A percentile compares a stretch with the other conserved stretches of the same genome.
phyloP scores from a whole-genome alignment of 495 filamentous ascomycete genomes.

The Penicillium soppii region DNA sequence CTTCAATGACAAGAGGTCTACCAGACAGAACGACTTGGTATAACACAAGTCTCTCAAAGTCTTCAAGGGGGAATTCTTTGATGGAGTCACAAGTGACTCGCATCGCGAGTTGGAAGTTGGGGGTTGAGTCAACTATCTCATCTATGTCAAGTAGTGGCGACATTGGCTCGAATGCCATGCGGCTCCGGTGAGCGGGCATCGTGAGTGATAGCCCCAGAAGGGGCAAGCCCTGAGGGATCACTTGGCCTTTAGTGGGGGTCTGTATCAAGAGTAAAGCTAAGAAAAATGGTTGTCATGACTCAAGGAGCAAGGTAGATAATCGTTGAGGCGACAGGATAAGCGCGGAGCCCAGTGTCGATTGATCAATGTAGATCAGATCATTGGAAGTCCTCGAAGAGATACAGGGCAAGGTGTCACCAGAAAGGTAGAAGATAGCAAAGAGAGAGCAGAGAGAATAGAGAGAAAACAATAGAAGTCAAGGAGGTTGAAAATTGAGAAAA shows the following conservation, averaged over 20 bases:
- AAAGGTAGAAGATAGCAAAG: no score
- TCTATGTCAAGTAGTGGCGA: conserved; percentile 77
- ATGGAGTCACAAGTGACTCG: conserved; percentile 75
- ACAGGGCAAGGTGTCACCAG: no score
- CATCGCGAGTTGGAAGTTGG: conserved; percentile 80
- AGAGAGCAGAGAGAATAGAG: neutral
- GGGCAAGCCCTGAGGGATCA: neutral
- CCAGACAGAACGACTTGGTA: conserved; percentile 79
- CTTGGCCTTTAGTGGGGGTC: neutral
- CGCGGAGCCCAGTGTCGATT: no score
- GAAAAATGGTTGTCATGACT: neutral
- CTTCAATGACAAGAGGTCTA: conserved; percentile 82
- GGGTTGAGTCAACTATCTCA: conserved; percentile 66
- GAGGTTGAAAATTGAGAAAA: no score
- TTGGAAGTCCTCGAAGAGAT: no score
- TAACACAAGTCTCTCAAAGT: conserved; percentile 77
- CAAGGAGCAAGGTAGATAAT: neutral
- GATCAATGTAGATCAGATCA: no score
- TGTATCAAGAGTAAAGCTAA: neutral
- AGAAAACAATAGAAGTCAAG: no score
- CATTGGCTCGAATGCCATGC: conserved; percentile 77
- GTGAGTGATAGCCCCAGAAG: neutral
- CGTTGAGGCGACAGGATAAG: no score
- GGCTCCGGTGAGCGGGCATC: conserved; percentile 70
- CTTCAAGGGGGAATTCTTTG: conserved; percentile 63